These are phyloP conservation scores for Sporisorium graminicola DNA, from an alignment of 1,284 basidiomycete genomes.

Conservation along the genomic window DNA sequence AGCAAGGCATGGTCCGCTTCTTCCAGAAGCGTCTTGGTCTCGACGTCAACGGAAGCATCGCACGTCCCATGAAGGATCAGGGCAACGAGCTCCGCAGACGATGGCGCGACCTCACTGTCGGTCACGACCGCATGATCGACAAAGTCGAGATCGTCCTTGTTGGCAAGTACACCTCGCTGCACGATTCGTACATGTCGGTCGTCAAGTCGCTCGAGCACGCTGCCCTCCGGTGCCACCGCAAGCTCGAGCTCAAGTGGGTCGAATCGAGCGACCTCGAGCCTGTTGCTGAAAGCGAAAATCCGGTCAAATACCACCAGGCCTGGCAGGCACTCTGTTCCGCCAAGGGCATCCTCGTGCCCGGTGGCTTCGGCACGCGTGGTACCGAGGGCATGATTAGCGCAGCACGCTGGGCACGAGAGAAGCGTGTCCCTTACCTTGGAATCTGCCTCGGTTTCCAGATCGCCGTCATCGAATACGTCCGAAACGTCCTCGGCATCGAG, in stretches of 20 bases:
- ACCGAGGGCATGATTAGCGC: constrained; percentile 98
- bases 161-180: constrained; percentile 96
- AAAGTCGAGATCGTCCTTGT: constrained; percentile 91
- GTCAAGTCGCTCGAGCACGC: constrained; percentile 97
- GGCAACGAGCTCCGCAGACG: constrained; percentile 78
- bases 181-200: constrained; percentile 99
- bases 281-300: constrained; percentile 80
- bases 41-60: constrained; percentile 75
- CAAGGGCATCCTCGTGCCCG: constrained; percentile 74
- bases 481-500: constrained; percentile 84
- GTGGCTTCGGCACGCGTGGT: constrained; percentile 92
- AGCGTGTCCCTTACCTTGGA: constrained; percentile 93
- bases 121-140: constrained; percentile 92
- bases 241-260: constrained; percentile 78
- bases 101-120: constrained; percentile 87
- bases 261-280: constrained; percentile 94
- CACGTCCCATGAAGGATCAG: constrained; percentile 74
- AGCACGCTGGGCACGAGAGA: constrained; percentile 95
- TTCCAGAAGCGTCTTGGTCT: constrained; percentile 86
- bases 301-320: constrained; percentile 93
- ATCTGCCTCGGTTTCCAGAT: constrained; percentile 99
- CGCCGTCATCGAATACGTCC: constrained; percentile 93
- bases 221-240: constrained; percentile 88
- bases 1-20: constrained; percentile 90
- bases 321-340: constrained; percentile 94